These are phyloP conservation scores for Auriscalpium orientale DNA, from an alignment of 768 basidiomycete species.

Conservation along the genomic window DNA sequence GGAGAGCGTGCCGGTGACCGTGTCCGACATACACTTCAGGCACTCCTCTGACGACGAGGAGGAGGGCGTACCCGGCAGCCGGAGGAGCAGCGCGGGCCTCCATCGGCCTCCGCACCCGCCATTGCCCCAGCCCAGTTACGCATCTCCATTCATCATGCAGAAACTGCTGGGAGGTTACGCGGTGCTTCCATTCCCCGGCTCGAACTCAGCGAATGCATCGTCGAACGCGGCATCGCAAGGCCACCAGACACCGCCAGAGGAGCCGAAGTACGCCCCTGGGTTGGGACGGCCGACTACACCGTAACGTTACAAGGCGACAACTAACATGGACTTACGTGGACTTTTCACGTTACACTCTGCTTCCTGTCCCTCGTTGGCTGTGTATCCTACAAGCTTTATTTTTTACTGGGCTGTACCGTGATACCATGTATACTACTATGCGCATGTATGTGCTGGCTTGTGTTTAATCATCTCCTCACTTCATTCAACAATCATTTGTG, in stretches of 20 bases:
- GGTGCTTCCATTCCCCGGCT: neutral
- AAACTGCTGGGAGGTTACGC: conserved; percentile 19
- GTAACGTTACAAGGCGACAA: too few relatives aligned
- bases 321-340: conserved; percentile 2
- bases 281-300: neutral
- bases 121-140: conserved; percentile 14
- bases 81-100: conserved; percentile 15
- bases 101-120: conserved; percentile 22
- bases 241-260: conserved; percentile 1
- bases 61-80: conserved; percentile 16
- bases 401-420: conserved; percentile 1
- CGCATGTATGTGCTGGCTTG: neutral
- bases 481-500: too few relatives aligned
- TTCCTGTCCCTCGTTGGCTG: neutral
- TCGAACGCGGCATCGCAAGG: too few relatives aligned
- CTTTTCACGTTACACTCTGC: neutral
- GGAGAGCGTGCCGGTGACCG: conserved; percentile 27
- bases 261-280: neutral
- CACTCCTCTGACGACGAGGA: conserved; percentile 24
- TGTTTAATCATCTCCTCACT: too few relatives aligned
- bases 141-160: conserved; percentile 28
- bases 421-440: neutral
- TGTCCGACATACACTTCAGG: conserved; percentile 31
- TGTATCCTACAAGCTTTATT: conserved; percentile 5
- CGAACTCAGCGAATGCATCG: too few relatives aligned